Percentiles rank a stretch among this genome's conserved stretches.
Conservation (phyloP, 306 rosid species). For the Begonia masoniana region DNA sequence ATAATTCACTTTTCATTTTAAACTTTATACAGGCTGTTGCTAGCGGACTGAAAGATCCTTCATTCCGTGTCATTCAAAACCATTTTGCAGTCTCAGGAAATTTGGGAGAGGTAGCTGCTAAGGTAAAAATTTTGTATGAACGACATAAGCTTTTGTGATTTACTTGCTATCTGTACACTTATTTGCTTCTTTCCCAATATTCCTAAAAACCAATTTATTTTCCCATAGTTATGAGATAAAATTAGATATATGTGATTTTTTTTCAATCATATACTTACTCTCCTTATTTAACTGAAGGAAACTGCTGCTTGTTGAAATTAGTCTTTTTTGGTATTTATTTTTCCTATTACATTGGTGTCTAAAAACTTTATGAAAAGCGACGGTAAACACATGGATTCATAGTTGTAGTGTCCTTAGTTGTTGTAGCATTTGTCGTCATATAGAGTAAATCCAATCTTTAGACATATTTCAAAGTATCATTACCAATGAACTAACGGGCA, state of each 20-base stretch:
- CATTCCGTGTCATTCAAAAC: constrained; percentile 79
- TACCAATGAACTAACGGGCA: no score
- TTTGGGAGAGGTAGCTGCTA: constrained; percentile 89
- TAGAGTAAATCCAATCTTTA: no score
- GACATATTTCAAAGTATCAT: no score
- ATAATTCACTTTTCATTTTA: constrained; percentile 3
- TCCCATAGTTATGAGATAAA: no score
- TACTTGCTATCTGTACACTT: background rate
- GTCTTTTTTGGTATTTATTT: no score
- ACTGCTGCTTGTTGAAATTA: background rate
- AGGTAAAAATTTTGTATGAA: constrained; percentile 29
- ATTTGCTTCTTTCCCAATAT: background rate
- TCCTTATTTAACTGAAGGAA: background rate
- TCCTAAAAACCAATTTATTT: no score
- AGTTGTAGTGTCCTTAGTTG: no score
- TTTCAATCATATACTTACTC: background rate
- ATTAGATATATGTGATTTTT: no score
- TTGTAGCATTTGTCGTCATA: no score
- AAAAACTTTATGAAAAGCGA: no score
- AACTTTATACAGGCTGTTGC: constrained; percentile 66
- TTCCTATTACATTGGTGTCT: no score
- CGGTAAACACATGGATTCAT: no score
- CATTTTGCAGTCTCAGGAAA: constrained; percentile 87
- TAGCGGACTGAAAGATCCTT: constrained; percentile 94
- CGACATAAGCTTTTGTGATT: background rate